A percentile compares a stretch with the other conserved stretches of the same genome.
Evolutionary conservation across 148 eudicot species (phyloP).

Genomic region (Simmondsia chinensis): DNA sequence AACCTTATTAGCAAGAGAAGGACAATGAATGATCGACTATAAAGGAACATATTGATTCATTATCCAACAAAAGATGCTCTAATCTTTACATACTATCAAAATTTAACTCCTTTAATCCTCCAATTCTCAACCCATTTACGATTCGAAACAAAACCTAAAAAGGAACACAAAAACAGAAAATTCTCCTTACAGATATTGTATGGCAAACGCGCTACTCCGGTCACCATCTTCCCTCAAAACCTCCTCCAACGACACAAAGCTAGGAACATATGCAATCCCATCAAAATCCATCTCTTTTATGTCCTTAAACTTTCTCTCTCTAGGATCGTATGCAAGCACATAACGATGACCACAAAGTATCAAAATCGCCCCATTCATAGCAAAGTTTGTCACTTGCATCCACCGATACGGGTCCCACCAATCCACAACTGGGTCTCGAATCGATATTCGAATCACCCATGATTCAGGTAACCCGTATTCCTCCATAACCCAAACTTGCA

Average conservation of each 20-base stretch:
- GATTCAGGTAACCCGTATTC: constrained; percentile 28
- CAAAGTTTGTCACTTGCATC: constrained; percentile 22
- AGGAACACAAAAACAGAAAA: no score
- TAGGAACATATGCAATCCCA: constrained; percentile 20
- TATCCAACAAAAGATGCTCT: no score
- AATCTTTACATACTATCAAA: no score
- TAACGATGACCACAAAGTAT: constrained; percentile 13
- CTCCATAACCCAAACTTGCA: constrained; percentile 35
- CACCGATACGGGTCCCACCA: constrained; percentile 35
- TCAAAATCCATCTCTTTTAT: constrained; percentile 4
- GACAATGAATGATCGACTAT: no score
- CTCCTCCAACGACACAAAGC: constrained; percentile 20
- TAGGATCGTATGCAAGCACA: constrained; percentile 15
- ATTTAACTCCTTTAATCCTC: no score
- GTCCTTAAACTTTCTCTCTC: constrained; percentile 1
- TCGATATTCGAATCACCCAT: constrained; percentile 23
- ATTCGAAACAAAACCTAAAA: no score
- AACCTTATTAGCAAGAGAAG: no score
- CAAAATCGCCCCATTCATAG: constrained; percentile 11
- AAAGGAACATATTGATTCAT: no score
- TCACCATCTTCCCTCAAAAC: constrained; percentile 6
- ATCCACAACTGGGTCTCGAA: constrained; percentile 24
- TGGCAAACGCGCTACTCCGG: no score
- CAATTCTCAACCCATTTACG: no score
- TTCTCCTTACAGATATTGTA: no score